These are phyloP conservation scores for Aureobasidium namibiae DNA, from an alignment of 2,329 filamentous ascomycete species.

Conservation along the genomic window DNA sequence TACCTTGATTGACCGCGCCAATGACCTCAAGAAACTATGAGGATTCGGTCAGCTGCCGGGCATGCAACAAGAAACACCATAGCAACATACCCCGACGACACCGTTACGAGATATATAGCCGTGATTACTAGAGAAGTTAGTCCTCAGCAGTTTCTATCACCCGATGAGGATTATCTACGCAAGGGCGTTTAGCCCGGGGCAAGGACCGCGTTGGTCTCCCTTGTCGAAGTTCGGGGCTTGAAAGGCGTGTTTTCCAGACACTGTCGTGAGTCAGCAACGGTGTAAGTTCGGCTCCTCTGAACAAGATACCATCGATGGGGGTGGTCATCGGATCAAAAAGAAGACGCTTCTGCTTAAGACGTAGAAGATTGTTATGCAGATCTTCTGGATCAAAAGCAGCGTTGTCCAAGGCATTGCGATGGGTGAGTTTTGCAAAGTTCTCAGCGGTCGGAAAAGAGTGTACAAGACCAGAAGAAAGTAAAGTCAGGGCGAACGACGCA, in stretches of 20 bases:
- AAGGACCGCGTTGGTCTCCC: constrained; percentile 20
- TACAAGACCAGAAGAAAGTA: neutral
- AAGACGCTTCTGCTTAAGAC: neutral
- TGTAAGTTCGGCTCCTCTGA: neutral
- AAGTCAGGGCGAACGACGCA: neutral
- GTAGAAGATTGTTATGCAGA: neutral
- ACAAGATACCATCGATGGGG: neutral
- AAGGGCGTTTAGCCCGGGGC: constrained; percentile 21
- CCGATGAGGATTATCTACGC: too few species aligned
- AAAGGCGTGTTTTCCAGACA: constrained; percentile 22
- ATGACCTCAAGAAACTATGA: constrained; percentile 5
- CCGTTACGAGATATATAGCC: constrained; percentile 19
- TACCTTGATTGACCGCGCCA: constrained; percentile 1
- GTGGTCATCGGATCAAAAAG: constrained; percentile 7
- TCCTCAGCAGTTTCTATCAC: too few species aligned
- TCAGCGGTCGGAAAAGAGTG: constrained; percentile 1
- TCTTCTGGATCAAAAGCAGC: neutral
- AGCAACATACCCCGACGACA: constrained; percentile 6
- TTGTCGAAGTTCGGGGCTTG: constrained; percentile 19
- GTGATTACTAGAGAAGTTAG: too few species aligned
- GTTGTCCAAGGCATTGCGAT: neutral
- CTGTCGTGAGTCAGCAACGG: neutral
- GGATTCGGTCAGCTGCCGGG: neutral
- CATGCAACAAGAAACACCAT: neutral
- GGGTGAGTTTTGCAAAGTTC: neutral